These are phyloP conservation scores for Petunia axillaris DNA, from an alignment of 257 asterid species.

Conservation along the genomic window DNA sequence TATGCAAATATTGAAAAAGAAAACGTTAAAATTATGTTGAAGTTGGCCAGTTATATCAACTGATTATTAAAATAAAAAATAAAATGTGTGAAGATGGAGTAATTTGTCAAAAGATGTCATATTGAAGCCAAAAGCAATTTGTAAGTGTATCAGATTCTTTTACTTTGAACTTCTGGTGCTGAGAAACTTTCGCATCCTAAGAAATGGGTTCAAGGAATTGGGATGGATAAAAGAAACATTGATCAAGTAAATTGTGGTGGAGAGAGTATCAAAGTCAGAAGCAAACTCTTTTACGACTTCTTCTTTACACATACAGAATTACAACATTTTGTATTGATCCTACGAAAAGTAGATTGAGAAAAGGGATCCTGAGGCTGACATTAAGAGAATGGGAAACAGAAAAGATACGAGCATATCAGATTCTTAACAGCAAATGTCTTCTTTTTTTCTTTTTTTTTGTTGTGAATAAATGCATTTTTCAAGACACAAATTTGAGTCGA, in stretches of 20 bases:
- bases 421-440: no score
- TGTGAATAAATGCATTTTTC: constrained; percentile 12
- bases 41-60: neutral
- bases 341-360: neutral
- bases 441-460: no score
- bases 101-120: neutral
- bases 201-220: constrained; percentile 18
- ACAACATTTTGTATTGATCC: neutral
- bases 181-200: neutral
- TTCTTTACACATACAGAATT: neutral
- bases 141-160: neutral
- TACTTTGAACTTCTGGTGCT: neutral
- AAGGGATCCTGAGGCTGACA: neutral
- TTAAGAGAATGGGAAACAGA: neutral
- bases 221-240: constrained; percentile 3
- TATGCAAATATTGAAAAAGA: neutral
- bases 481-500: neutral
- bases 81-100: neutral
- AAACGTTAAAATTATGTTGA: neutral
- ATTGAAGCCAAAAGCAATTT: neutral
- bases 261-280: neutral
- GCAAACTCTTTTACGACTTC: constrained; percentile 15
- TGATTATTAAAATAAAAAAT: neutral
- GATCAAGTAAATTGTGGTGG: neutral
- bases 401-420: neutral